Base-by-base conservation (phyloP, 257 asterid species). In the Cruciata laevipes region DNA sequence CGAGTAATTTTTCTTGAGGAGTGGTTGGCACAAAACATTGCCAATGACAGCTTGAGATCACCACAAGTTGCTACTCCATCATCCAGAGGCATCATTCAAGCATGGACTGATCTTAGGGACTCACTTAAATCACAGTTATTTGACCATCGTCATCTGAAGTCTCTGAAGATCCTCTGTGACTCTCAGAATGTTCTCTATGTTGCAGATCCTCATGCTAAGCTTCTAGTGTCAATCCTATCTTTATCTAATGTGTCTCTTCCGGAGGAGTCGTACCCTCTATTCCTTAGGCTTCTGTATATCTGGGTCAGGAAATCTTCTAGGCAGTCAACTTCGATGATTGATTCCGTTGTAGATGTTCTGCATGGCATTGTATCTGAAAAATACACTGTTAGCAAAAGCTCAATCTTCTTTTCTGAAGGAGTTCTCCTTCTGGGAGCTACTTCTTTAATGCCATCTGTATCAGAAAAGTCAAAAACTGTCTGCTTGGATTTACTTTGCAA, bases 191-290 rank as follows among this genome's bases (percentile, higher is more conserved):
- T 92, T 23, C 90, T 90, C 59, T 80, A 88, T 53, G 89, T 90
- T 75, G 90, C 99, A 40, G 97, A 94, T 65, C 96, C 99, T 66
- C 99, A 94, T 78, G 96, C 97, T 65, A 88, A 84, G 80, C 83
- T 94, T 76, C 65, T 94, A 40, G 60, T 90, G 40, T 81, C 95
- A 21, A 76, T 94, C 68, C 74, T 94, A 63, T 86, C 97, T 65
- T 87, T 74, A 4, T 87, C 76, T 25, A 72, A 71, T 21, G 67
- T 80, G 35, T 78, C 80, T 66, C 81, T 85, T 64, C 90, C 90
- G 0, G 77, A 62, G 21, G 93, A 88, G 61, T 84, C 96, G 18
- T 83, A 80, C 83, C 86, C 95, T 72, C 70, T 88, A 35, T 76
- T 90, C 73, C 69, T 90, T 61, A 88, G 90, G 76, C 95, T 88